Evolutionary conservation across 306 rosid species (phyloP).

Genomic region (Luffa acutangula): DNA sequence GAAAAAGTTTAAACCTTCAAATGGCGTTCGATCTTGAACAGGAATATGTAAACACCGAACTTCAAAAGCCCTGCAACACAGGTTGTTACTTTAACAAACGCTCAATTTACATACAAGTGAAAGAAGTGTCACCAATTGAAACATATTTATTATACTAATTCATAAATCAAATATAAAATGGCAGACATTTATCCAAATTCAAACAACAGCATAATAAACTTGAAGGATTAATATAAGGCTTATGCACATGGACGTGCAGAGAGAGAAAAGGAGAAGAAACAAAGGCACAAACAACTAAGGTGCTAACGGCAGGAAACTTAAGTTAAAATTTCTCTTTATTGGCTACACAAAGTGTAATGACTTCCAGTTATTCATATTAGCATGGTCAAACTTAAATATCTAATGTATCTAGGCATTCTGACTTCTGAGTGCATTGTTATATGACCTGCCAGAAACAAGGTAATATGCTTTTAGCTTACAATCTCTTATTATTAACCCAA

Average conservation of each 20-base stretch:
- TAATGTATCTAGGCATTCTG: background rate
- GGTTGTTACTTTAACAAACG: background rate
- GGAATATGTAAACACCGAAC: constrained; percentile 93
- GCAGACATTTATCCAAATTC: background rate
- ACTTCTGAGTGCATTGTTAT: background rate
- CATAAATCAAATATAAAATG: background rate
- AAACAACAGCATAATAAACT: background rate
- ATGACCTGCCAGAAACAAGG: background rate
- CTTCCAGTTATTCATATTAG: background rate
- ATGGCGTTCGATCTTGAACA: constrained; percentile 65
- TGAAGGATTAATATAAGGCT: background rate
- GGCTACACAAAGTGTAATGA: background rate
- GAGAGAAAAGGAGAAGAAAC: background rate
- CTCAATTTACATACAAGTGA: background rate
- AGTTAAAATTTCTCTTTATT: background rate
- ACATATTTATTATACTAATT: background rate
- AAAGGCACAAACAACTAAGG: background rate
- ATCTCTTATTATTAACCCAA: background rate
- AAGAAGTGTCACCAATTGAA: background rate
- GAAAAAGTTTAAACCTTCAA: constrained; percentile 58
- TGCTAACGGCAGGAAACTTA: background rate
- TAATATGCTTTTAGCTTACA: background rate
- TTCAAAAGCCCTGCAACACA: constrained; percentile 65
- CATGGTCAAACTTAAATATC: background rate
- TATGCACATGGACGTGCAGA: background rate